A percentile compares a stretch with the other conserved stretches of the same genome.
Conservation (phyloP, 306 rosid genomes). For the Alnus rubra region DNA sequence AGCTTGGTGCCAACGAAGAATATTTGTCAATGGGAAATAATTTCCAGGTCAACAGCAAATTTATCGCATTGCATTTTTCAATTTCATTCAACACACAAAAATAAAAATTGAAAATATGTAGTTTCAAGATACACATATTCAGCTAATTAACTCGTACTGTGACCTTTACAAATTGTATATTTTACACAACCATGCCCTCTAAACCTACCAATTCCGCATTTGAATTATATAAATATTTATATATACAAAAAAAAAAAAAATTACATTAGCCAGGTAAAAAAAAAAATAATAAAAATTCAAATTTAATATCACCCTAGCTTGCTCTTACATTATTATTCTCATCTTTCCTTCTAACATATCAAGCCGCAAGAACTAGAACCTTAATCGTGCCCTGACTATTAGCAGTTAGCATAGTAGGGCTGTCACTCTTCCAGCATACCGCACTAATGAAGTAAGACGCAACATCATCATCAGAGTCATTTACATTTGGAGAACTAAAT, state of each 20-base stretch:
- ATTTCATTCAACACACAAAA: too few species aligned
- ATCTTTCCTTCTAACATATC: conserved; percentile 15
- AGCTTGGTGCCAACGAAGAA: too few species aligned
- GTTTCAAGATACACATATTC: not conserved
- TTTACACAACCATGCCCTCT: conserved; percentile 21
- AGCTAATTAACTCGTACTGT: not conserved
- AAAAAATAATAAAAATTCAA: conserved; percentile 20
- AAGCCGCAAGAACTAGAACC: conserved; percentile 91
- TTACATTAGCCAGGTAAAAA: conserved; percentile 6
- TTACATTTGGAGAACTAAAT: conserved; percentile 74
- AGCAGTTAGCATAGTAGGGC: conserved; percentile 91
- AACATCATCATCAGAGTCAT: conserved; percentile 75
- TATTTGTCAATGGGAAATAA: too few species aligned
- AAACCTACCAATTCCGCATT: conserved; percentile 42
- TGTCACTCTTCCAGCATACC: conserved; percentile 97
- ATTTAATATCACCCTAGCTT: conserved; percentile 3
- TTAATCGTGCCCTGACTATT: conserved; percentile 97
- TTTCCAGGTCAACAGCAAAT: too few species aligned
- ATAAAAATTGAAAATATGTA: too few species aligned
- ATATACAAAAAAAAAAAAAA: not conserved
- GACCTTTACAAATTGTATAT: not conserved
- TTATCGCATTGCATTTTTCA: too few species aligned
- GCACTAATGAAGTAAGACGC: conserved; percentile 93
- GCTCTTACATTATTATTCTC: conserved; percentile 1
- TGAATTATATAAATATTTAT: conserved; percentile 29